Conservation (phyloP, 768 basidiomycete genomes). For the Boletellus emodensis region DNA sequence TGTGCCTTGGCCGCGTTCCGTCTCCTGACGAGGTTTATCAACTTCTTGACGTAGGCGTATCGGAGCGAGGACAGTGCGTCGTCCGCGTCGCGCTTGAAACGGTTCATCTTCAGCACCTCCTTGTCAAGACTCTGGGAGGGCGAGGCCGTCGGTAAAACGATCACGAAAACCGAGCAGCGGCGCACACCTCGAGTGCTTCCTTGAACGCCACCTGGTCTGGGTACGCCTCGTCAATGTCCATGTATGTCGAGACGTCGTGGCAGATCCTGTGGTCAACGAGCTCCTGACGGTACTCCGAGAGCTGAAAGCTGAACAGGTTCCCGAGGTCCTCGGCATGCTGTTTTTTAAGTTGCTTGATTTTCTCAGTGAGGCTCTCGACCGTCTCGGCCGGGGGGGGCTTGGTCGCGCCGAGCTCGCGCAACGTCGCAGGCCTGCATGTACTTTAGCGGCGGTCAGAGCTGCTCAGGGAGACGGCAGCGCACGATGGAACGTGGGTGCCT, state of each 20-base stretch:
- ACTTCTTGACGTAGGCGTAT: slow-evolving; percentile 28
- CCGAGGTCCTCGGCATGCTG: slow-evolving; percentile 31
- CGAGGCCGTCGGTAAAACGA: background rate
- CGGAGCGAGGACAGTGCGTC: slow-evolving; percentile 29
- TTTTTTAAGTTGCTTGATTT: slow-evolving; percentile 28
- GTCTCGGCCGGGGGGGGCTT: slow-evolving; percentile 20
- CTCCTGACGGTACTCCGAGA: slow-evolving; percentile 30
- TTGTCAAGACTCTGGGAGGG: slow-evolving; percentile 18
- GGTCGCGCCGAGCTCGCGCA: slow-evolving; percentile 21
- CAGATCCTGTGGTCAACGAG: slow-evolving; percentile 26
- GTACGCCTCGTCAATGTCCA: slow-evolving; percentile 25
- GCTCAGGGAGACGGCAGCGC: slow-evolving; percentile 5
- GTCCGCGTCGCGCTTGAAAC: slow-evolving; percentile 23
- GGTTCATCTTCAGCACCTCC: slow-evolving; percentile 14
- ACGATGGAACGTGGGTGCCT: slow-evolving; percentile 40
- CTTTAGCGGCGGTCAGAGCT: background rate
- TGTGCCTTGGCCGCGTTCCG: slow-evolving; percentile 8
- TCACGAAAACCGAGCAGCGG: background rate
- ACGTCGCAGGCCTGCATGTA: slow-evolving; percentile 14
- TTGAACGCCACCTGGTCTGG: slow-evolving; percentile 25
- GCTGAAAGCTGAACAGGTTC: slow-evolving; percentile 29
- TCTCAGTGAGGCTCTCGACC: slow-evolving; percentile 21
- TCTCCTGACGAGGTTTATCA: slow-evolving; percentile 15
- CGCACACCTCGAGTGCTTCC: slow-evolving; percentile 20
- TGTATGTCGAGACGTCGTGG: slow-evolving; percentile 26